phyloP scores from a whole-genome alignment of 2,329 filamentous ascomycete genomes.

The Botryosphaeria dothidea region DNA sequence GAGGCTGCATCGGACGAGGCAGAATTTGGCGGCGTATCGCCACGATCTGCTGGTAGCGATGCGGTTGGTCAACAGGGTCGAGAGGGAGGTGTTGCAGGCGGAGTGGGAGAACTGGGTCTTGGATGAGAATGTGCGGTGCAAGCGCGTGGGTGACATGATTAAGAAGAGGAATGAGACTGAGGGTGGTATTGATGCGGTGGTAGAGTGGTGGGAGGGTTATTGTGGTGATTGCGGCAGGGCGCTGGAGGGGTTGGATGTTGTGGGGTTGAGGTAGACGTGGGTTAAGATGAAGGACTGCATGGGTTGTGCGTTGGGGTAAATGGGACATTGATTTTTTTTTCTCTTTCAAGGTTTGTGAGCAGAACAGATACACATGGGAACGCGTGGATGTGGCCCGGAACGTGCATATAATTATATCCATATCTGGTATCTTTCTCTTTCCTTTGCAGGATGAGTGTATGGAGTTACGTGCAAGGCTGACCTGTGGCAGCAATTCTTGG shows the following conservation, averaged over 20 bases:
- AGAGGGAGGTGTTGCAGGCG: constrained; percentile 78
- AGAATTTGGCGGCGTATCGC: constrained; percentile 78
- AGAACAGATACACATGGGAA: no score
- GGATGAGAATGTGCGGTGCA: constrained; percentile 76
- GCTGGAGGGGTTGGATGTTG: constrained; percentile 14
- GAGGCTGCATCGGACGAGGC: constrained; percentile 73
- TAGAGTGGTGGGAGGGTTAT: constrained; percentile 61
- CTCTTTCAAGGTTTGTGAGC: neutral
- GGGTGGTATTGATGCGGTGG: constrained; percentile 38
- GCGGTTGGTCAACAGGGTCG: constrained; percentile 84
- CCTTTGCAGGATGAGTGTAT: no score
- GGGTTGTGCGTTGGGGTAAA: neutral
- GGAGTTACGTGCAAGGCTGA: no score
- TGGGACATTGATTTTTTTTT: neutral
- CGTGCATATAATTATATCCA: neutral
- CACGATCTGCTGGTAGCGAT: constrained; percentile 91
- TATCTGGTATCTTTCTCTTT: neutral
- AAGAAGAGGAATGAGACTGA: constrained; percentile 37
- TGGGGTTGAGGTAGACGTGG: neutral
- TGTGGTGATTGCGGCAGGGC: constrained; percentile 60
- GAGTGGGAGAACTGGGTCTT: constrained; percentile 94
- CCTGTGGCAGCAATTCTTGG: no score
- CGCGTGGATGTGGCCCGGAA: neutral
- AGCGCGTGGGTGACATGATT: constrained; percentile 57
- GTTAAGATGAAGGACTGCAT: neutral